Percentiles rank a stretch among this genome's conserved stretches.
Evolutionary conservation across 371 early-diverging fungal species (phyloP).

Genomic region (Synchytrium microbalum): DNA sequence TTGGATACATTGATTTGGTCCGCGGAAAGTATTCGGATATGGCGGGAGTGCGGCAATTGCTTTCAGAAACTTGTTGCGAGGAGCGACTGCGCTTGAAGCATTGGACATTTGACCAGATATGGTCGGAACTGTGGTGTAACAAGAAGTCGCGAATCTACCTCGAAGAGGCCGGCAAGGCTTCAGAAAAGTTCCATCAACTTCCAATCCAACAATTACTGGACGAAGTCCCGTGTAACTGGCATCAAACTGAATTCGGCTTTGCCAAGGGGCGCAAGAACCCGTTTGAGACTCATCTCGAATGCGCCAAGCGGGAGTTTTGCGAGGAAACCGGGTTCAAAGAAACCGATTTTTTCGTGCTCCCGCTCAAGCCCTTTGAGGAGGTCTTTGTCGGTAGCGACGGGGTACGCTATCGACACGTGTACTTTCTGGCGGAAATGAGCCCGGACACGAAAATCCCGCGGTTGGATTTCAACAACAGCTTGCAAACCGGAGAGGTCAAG

Average conservation of each 20-base stretch:
- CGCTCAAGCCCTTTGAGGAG: slow-evolving; percentile 1
- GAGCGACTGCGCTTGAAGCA: neutral
- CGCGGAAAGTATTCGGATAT: slow-evolving; percentile 1
- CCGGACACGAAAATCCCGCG: neutral
- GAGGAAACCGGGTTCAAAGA: neutral
- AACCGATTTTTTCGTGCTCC: neutral
- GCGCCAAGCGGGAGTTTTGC: slow-evolving; percentile 1
- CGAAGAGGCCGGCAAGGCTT: neutral
- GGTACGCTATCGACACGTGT: neutral
- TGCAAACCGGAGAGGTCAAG: neutral
- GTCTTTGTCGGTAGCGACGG: slow-evolving; percentile 1
- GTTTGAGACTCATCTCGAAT: neutral
- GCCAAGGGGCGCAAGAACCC: slow-evolving; percentile 1
- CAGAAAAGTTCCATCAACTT: neutral
- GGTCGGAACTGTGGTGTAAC: neutral
- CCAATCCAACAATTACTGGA: neutral
- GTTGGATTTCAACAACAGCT: neutral
- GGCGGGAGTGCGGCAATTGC: neutral
- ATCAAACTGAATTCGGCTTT: neutral
- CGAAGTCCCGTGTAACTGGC: neutral
- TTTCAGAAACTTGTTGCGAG: neutral
- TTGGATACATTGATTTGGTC: slow-evolving; percentile 1
- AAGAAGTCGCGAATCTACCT: neutral
- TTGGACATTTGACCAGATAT: slow-evolving; percentile 1
- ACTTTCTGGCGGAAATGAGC: neutral